Percentiles rank a stretch among this genome's conserved stretches.
These are phyloP conservation scores for Tinospora cordifolia DNA, from an alignment of 164 flowering plant genomes.

Conservation along the genomic window DNA sequence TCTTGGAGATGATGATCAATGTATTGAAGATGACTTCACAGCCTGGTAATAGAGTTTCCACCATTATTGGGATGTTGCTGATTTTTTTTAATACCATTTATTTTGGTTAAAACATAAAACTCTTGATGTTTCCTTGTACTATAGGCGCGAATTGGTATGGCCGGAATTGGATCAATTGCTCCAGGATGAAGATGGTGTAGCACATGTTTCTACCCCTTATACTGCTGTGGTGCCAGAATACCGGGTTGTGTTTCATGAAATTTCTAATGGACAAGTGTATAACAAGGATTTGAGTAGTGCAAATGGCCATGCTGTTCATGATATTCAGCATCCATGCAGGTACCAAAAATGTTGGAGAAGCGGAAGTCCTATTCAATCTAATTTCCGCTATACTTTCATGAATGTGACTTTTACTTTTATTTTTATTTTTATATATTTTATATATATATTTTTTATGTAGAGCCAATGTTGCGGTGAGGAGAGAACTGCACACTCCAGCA, in stretches of 20 bases:
- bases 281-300: conserved; percentile 42
- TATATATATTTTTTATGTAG: conserved; percentile 45
- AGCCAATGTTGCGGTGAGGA: conserved; percentile 71
- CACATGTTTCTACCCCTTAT: conserved; percentile 70
- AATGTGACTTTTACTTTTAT: neutral
- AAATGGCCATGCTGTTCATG: conserved; percentile 75
- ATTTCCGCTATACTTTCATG: conserved; percentile 5
- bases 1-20: conserved; percentile 98
- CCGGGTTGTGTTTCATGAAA: conserved; percentile 61
- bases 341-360: conserved; percentile 13
- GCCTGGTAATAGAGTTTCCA: conserved; percentile 58
- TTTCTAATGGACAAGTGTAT: conserved; percentile 30
- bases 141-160: conserved; percentile 82
- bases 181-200: conserved; percentile 60
- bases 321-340: conserved; percentile 96
- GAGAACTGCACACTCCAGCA: conserved; percentile 80
- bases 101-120: neutral
- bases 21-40: conserved; percentile 95
- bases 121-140: conserved; percentile 9
- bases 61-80: neutral
- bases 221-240: conserved; percentile 86
- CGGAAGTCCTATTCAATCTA: neutral
- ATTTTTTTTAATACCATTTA: neutral
- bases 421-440: no score
- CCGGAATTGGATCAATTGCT: conserved; percentile 90